A percentile compares a stretch with the other conserved stretches of the same genome.
Evolutionary conservation across 177 flowering plant genomes (phyloP).

Genomic region (Vitis hybrid): DNA sequence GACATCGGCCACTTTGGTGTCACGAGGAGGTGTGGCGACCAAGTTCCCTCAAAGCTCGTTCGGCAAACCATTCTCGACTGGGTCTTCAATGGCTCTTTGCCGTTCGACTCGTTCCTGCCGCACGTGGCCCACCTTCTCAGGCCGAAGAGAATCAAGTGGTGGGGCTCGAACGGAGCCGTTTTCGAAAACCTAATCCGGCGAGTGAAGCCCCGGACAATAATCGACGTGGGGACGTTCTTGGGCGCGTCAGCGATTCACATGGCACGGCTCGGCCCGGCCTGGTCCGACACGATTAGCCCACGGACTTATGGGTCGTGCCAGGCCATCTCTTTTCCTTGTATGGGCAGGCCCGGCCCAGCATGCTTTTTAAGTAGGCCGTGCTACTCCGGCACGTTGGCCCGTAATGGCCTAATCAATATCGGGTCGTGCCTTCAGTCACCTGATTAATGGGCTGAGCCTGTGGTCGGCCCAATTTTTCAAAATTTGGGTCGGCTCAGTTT

Average conservation of each 20-base stretch:
- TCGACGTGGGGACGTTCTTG: constrained; percentile 69
- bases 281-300: too few relatives aligned
- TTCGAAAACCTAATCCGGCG: constrained; percentile 52
- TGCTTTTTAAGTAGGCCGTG: too few relatives aligned
- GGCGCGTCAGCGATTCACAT: constrained; percentile 84
- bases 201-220: constrained; percentile 53
- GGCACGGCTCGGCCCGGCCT: constrained; percentile 24
- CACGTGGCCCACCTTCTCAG: constrained; percentile 35
- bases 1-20: constrained; percentile 42
- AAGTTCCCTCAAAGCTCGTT: constrained; percentile 36
- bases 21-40: constrained; percentile 39
- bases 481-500: too few relatives aligned
- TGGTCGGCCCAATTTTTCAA: too few relatives aligned
- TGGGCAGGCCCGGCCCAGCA: too few relatives aligned
- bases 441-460: too few relatives aligned
- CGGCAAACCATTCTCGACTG: constrained; percentile 45
- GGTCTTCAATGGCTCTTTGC: constrained; percentile 55
- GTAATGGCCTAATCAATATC: too few relatives aligned
- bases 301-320: too few relatives aligned
- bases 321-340: too few relatives aligned
- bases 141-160: constrained; percentile 45
- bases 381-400: too few relatives aligned
- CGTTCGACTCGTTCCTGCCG: constrained; percentile 58
- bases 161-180: constrained; percentile 76
- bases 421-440: too few relatives aligned